A percentile compares a stretch with the other conserved stretches of the same genome.
These are phyloP conservation scores for Collybia nuda DNA, from an alignment of 768 basidiomycete species.

Conservation along the genomic window DNA sequence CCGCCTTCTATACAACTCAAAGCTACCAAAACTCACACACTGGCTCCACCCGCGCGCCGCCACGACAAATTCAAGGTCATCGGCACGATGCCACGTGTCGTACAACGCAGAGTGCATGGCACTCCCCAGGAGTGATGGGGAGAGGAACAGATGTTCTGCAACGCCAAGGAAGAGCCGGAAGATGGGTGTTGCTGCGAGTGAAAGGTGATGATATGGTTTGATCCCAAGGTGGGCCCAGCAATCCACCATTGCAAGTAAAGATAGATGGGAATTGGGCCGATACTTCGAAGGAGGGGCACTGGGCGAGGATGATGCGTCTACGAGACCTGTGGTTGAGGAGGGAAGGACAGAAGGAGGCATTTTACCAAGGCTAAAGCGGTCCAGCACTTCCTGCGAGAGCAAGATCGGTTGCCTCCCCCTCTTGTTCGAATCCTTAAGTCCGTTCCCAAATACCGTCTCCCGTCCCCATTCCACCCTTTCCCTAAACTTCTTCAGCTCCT, in stretches of 20 bases:
- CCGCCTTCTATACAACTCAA: slow-evolving; percentile 80
- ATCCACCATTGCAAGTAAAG: slow-evolving; percentile 97
- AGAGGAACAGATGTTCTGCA: slow-evolving; percentile 91
- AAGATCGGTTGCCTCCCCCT: slow-evolving; percentile 62
- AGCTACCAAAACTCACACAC: slow-evolving; percentile 89
- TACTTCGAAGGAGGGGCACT: slow-evolving; percentile 41
- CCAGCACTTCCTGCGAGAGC: slow-evolving; percentile 80
- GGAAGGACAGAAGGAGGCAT: slow-evolving; percentile 12
- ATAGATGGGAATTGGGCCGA: slow-evolving; percentile 85
- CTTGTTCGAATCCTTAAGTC: slow-evolving; percentile 20
- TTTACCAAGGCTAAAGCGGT: slow-evolving; percentile 83
- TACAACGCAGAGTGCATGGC: slow-evolving; percentile 75
- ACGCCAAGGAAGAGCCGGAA: slow-evolving; percentile 98
- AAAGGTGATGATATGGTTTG: slow-evolving; percentile 87
- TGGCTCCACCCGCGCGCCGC: slow-evolving; percentile 96
- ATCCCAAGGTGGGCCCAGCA: slow-evolving; percentile 90
- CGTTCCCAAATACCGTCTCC: slow-evolving; percentile 70
- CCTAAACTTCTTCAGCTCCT: slow-evolving; percentile 49
- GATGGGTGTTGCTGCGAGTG: slow-evolving; percentile 92
- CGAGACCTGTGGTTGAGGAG: slow-evolving; percentile 53
- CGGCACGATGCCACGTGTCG: slow-evolving; percentile 78
- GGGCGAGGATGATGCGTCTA: slow-evolving; percentile 48
- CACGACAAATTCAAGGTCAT: slow-evolving; percentile 93
- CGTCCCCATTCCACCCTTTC: slow-evolving; percentile 73
- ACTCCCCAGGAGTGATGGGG: slow-evolving; percentile 54